phyloP scores from a whole-genome alignment of 2,329 filamentous ascomycete species.

The Apiospora saccharicola region DNA sequence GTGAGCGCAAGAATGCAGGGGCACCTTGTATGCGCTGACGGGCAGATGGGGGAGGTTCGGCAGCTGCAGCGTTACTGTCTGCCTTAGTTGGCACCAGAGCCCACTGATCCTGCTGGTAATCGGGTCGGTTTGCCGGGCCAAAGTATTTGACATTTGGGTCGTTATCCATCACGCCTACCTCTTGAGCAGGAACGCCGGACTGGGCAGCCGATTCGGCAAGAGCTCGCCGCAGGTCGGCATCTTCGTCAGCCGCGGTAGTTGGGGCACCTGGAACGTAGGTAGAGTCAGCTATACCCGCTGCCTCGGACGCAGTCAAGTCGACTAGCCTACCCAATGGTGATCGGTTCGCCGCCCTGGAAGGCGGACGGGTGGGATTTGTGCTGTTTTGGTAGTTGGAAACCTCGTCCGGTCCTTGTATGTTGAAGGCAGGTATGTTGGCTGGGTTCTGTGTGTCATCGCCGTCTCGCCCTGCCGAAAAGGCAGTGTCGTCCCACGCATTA shows the following conservation, averaged over 20 bases:
- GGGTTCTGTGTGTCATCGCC: constrained; percentile 50
- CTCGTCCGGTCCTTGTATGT: constrained; percentile 61
- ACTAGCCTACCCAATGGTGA: constrained; percentile 63
- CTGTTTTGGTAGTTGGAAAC: constrained; percentile 50
- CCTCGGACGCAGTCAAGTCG: constrained; percentile 54
- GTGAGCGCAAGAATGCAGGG: constrained; percentile 59
- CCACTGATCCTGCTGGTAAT: constrained; percentile 65
- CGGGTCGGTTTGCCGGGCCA: constrained; percentile 63
- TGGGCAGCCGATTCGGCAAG: constrained; percentile 55
- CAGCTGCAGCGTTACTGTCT: constrained; percentile 32
- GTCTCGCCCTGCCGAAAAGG: constrained; percentile 61
- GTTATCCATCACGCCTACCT: constrained; percentile 56
- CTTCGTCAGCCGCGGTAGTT: constrained; percentile 52
- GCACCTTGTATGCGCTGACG: constrained; percentile 51
- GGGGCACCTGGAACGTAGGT: constrained; percentile 44
- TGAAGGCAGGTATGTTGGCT: constrained; percentile 56
- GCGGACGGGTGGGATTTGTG: constrained; percentile 66
- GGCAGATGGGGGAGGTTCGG: constrained; percentile 50
- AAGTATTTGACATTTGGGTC: constrained; percentile 53
- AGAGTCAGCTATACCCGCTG: constrained; percentile 49
- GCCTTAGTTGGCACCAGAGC: constrained; percentile 59
- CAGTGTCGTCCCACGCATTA: constrained; percentile 61
- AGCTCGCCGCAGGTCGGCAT: constrained; percentile 64
- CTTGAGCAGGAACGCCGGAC: constrained; percentile 58
- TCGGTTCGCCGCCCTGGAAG: constrained; percentile 64